Percentiles rank a stretch among this genome's conserved stretches.
phyloP scores from a whole-genome alignment of 345 rosid species.

The Ailanthus altissimus region DNA sequence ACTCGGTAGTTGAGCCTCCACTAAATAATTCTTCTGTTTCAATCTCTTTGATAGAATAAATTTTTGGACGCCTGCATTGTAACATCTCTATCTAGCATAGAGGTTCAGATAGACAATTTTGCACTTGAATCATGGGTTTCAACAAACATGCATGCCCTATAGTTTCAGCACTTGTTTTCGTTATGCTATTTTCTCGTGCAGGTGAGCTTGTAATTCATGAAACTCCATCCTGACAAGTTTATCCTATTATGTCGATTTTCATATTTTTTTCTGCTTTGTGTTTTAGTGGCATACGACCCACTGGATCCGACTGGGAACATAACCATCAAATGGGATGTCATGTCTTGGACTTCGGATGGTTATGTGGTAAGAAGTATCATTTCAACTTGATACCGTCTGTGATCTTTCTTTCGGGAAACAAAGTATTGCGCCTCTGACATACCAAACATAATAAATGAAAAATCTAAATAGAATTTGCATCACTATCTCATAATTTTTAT shows the following conservation, averaged over 20 bases:
- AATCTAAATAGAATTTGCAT: neutral
- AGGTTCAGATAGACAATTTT: neutral
- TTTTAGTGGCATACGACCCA: slow-evolving; percentile 24
- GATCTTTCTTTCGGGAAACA: neutral
- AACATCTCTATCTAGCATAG: neutral
- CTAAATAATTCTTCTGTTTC: neutral
- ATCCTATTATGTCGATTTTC: neutral
- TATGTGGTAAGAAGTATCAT: slow-evolving; percentile 25
- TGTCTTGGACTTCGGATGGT: slow-evolving; percentile 35
- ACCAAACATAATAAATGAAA: neutral
- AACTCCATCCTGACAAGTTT: neutral
- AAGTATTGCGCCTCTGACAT: too few species aligned
- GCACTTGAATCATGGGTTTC: slow-evolving; percentile 16
- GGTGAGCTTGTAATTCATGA: slow-evolving; percentile 10
- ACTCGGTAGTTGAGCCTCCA: neutral
- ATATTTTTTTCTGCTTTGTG: neutral
- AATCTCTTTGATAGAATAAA: neutral
- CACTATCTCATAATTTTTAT: neutral
- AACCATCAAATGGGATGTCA: slow-evolving; percentile 34
- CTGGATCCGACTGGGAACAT: slow-evolving; percentile 35
- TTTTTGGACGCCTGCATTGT: neutral
- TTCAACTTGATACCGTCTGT: neutral
- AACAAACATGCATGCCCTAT: neutral
- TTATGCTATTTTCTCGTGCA: slow-evolving; percentile 17
- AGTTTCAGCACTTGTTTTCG: slow-evolving; percentile 8